Base-by-base conservation (phyloP, 108 stramenopile genomes). In the Nitzschia sp. region DNA sequence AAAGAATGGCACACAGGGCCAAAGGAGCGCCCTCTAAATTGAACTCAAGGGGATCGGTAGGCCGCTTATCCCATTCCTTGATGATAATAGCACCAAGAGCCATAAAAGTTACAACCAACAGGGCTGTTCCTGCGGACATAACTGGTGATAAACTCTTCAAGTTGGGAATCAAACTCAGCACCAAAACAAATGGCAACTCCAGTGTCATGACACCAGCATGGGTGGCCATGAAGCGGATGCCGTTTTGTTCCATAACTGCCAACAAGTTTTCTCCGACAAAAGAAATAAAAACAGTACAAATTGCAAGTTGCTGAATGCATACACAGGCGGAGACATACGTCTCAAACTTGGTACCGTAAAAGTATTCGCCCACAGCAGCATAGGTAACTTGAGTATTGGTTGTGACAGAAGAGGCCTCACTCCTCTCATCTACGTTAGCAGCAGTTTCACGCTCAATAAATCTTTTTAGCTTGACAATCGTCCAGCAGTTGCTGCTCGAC, bases 281-380 rank as follows among this genome's bases (percentile, higher is more conserved):
- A 10, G 78, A 77, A 26, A 86, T 65, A 78, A 85, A 90, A 42
- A 90, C 89, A 29, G 89, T 90, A 60, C 89, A 90, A 50, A 90
- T 76, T 19, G 86, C 81, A 51, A 90, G 50, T 72, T 90, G 89
- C 38, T 82, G 83, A 0, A 71, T 61, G 54, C 83, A 86, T 11
- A 90, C 71, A 52, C 76, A 80, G 26, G 57, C 50, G 10, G 79
- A 67, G 25, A 87, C 75, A 54, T 79, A 85, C 42, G 62, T 63
- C 58, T 83, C 76, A 67, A 90, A 87, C 15, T 34, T 55, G 19
- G 61, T 51, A 17, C 89, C 89, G 48, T 82, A 85, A 12, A 84
- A 82, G 82, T 79, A 83, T 53, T 90, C 80, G 0, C 86, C 86
- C 10, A 89, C 76, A 41, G 84, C 83, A n/a, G 88, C 77, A 62